Evolutionary conservation across 371 early-diverging fungal species (phyloP).

Genomic region (Thermomucor indicae-seudaticae): DNA sequence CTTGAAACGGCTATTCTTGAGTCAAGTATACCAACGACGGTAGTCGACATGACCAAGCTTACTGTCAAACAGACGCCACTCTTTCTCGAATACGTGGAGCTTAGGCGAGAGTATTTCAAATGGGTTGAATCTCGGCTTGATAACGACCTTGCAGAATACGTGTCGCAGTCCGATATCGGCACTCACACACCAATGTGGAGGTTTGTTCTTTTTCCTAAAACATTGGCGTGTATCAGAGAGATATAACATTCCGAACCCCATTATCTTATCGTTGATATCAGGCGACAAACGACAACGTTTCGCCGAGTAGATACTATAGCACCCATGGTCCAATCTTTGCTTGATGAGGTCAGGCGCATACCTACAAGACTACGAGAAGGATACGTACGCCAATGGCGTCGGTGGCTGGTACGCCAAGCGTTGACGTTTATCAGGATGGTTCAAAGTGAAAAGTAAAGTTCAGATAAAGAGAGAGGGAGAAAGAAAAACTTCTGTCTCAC

Average conservation of each 20-base stretch:
- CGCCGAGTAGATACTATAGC: conserved; percentile 40
- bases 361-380: conserved; percentile 51
- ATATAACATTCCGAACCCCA: too few species aligned
- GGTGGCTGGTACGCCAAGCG: conserved; percentile 39
- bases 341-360: conserved; percentile 40
- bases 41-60: conserved; percentile 46
- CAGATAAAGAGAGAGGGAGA: neutral
- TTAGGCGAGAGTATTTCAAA: conserved; percentile 32
- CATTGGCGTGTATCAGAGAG: too few species aligned
- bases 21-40: conserved; percentile 50
- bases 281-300: conserved; percentile 20
- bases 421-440: conserved; percentile 49
- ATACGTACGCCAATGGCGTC: conserved; percentile 54
- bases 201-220: conserved; percentile 8
- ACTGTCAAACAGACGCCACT: conserved; percentile 53
- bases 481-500: neutral
- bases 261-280: too few species aligned
- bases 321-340: conserved; percentile 48
- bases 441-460: conserved; percentile 46
- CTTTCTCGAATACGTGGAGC: conserved; percentile 30
- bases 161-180: too few species aligned
- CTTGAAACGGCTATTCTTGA: conserved; percentile 45
- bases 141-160: conserved; percentile 20
- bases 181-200: conserved; percentile 33
- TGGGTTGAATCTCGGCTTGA: conserved; percentile 18